Conservation (phyloP, 139 green algal species). For the Volvox africanus region DNA sequence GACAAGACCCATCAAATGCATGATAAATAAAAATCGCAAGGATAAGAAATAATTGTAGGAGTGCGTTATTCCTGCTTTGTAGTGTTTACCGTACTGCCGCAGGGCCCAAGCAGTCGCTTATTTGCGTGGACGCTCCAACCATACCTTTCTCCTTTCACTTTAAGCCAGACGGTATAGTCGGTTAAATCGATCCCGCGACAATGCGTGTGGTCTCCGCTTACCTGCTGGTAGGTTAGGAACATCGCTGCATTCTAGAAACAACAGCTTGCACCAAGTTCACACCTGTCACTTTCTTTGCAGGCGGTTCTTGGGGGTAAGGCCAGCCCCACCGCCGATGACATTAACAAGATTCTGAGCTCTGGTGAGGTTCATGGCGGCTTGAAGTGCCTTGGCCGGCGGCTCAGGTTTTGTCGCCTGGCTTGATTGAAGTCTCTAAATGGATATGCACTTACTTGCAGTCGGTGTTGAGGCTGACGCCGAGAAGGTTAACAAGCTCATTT, state of each 20-base stretch:
- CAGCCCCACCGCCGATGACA: slow-evolving; percentile 74
- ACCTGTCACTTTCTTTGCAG: slow-evolving; percentile 42
- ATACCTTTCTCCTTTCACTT: slow-evolving; percentile 7
- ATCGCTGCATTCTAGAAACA: not conserved
- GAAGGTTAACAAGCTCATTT: slow-evolving; percentile 75
- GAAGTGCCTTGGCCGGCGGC: not conserved
- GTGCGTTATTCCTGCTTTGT: too few relatives aligned
- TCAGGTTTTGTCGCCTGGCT: not conserved
- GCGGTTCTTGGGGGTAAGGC: slow-evolving; percentile 83
- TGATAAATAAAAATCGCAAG: too few relatives aligned
- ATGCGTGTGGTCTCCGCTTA: slow-evolving; percentile 76
- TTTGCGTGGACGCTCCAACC: too few relatives aligned
- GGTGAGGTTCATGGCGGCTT: too few relatives aligned
- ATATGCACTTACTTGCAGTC: slow-evolving; percentile 57
- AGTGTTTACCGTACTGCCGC: too few relatives aligned
- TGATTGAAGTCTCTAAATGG: not conserved
- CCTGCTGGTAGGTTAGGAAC: slow-evolving; percentile 62
- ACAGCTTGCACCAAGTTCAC: not conserved
- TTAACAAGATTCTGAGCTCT: slow-evolving; percentile 79
- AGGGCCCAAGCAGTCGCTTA: too few relatives aligned
- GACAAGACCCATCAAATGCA: too few relatives aligned
- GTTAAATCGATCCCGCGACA: slow-evolving; percentile 62
- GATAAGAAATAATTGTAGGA: too few relatives aligned
- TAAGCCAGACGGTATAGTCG: slow-evolving; percentile 42
- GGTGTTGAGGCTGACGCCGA: slow-evolving; percentile 79